A percentile compares a stretch with the other conserved stretches of the same genome.
These are phyloP conservation scores for Penicillium sp. DNA, from an alignment of 2,329 filamentous ascomycete species.

Conservation along the genomic window DNA sequence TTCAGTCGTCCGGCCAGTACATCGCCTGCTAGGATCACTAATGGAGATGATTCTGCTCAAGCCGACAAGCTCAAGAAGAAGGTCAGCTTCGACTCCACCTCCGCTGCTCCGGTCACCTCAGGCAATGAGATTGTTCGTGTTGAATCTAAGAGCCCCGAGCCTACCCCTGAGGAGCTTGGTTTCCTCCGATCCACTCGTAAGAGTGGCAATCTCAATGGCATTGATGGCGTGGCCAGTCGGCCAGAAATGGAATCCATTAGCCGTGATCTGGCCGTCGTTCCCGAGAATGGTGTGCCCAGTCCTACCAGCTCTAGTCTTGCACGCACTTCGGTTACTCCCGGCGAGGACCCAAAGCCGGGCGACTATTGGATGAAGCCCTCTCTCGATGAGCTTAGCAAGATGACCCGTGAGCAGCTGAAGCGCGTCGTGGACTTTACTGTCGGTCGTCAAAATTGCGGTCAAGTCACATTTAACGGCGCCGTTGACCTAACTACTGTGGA, in stretches of 20 bases:
- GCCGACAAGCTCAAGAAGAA: conserved; percentile 62
- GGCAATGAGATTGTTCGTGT: conserved; percentile 54
- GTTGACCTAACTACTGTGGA: conserved; percentile 80
- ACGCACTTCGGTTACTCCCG: conserved; percentile 28
- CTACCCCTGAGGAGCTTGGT: conserved; percentile 58
- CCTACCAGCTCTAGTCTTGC: conserved; percentile 36
- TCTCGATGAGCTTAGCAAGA: conserved; percentile 69
- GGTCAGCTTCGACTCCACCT: conserved; percentile 82
- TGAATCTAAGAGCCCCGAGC: conserved; percentile 52
- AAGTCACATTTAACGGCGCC: conserved; percentile 74
- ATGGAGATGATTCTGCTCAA: conserved; percentile 42
- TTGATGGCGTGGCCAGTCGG: conserved; percentile 31
- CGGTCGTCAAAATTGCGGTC: conserved; percentile 77
- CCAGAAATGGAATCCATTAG: conserved; percentile 70
- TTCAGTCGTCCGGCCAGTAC: conserved; percentile 48
- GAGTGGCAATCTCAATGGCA: conserved; percentile 46
- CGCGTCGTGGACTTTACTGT: conserved; percentile 73
- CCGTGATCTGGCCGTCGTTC: conserved; percentile 74
- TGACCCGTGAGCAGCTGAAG: conserved; percentile 77
- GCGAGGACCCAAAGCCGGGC: conserved; percentile 59
- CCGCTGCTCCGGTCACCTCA: conserved; percentile 26
- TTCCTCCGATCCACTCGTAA: conserved; percentile 57
- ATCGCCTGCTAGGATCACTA: conserved; percentile 33
- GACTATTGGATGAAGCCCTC: conserved; percentile 84
- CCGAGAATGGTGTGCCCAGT: conserved; percentile 53